Evolutionary conservation across 2,329 filamentous ascomycete genomes (phyloP).

Genomic region (Teratosphaeria destructans): DNA sequence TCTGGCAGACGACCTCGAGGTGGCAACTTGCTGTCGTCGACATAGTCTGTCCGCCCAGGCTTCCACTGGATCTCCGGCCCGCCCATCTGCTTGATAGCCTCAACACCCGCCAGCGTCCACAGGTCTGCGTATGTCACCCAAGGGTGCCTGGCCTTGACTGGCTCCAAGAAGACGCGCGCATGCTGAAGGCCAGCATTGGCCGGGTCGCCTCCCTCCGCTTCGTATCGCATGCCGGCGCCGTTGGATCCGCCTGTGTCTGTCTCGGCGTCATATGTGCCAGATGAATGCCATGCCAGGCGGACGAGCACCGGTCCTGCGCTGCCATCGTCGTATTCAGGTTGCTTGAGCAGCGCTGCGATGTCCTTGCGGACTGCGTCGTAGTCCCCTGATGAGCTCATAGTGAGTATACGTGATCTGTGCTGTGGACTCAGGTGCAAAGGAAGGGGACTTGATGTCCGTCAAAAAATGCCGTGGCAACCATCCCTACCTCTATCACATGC

Average conservation of each 20-base stretch:
- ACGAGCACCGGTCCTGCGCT: constrained; percentile 54
- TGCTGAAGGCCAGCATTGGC: constrained; percentile 56
- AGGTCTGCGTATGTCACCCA: constrained; percentile 59
- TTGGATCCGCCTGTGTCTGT: constrained; percentile 55
- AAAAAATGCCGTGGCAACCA: neutral
- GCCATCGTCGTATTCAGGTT: constrained; percentile 56
- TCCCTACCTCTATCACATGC: neutral
- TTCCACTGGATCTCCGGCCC: constrained; percentile 48
- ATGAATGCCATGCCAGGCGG: constrained; percentile 55
- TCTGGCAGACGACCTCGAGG: constrained; percentile 49
- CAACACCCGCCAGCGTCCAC: constrained; percentile 52
- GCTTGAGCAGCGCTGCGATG: constrained; percentile 15
- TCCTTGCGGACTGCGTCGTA: constrained; percentile 14
- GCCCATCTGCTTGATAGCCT: constrained; percentile 50
- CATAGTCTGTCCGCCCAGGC: constrained; percentile 50
- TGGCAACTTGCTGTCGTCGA: constrained; percentile 50
- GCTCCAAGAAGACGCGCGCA: constrained; percentile 53
- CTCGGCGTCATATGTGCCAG: constrained; percentile 50
- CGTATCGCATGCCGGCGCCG: constrained; percentile 57
- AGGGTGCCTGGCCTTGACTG: constrained; percentile 47
- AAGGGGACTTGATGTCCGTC: neutral
- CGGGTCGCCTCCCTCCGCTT: constrained; percentile 53
- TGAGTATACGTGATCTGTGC: neutral
- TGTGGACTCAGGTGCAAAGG: neutral
- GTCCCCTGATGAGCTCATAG: constrained; percentile 10